phyloP scores from a whole-genome alignment of 345 rosid species.

The Rhizophora apiculata region DNA sequence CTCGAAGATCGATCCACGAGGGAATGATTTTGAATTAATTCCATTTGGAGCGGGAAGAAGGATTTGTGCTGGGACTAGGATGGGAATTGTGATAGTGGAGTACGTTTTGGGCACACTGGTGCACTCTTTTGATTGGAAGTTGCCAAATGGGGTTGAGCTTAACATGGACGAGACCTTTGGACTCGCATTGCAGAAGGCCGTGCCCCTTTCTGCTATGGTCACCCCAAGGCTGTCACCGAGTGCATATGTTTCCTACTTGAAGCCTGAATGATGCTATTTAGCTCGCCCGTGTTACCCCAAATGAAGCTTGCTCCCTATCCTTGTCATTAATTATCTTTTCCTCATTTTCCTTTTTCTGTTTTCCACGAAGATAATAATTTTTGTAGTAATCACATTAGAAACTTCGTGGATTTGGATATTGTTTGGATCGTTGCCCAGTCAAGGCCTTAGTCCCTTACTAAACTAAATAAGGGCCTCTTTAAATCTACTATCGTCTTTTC shows the following conservation, averaged over 20 bases:
- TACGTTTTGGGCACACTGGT: constrained; percentile 49
- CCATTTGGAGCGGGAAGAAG: constrained; percentile 57
- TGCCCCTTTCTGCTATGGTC: constrained; percentile 46
- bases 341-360: too few relatives aligned
- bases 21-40: constrained; percentile 49
- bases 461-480: too few relatives aligned
- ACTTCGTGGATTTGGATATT: too few relatives aligned
- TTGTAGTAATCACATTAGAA: too few relatives aligned
- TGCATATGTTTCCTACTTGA: constrained; percentile 27
- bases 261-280: too few relatives aligned
- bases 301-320: too few relatives aligned
- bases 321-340: too few relatives aligned
- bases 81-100: constrained; percentile 50
- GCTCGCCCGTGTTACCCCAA: too few relatives aligned
- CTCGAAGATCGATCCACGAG: constrained; percentile 38
- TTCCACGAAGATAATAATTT: too few relatives aligned
- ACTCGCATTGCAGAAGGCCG: constrained; percentile 52
- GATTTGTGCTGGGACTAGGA: constrained; percentile 55
- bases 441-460: too few relatives aligned
- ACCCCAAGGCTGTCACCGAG: constrained; percentile 37
- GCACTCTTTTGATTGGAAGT: constrained; percentile 54
- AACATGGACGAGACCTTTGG: constrained; percentile 64
- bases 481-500: too few relatives aligned
- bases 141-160: constrained; percentile 30
- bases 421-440: too few relatives aligned